phyloP scores from a whole-genome alignment of 805 yeast genomes.

The Candida incommunis region DNA sequence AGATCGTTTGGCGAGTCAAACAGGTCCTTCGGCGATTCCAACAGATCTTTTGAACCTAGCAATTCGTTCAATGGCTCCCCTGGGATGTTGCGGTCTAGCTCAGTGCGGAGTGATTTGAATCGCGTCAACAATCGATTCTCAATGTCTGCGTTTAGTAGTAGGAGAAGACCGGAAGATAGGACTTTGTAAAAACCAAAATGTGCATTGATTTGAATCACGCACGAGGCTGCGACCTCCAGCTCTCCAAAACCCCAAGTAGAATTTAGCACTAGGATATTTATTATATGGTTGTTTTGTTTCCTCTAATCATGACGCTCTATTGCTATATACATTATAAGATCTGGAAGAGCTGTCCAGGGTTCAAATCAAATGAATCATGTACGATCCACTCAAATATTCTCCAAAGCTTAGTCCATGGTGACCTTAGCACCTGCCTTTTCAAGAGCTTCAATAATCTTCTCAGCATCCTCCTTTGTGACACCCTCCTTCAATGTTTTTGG shows the following conservation, averaged over 20 bases:
- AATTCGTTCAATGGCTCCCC: neutral
- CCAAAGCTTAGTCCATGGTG: constrained; percentile 49
- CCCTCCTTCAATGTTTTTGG: constrained; percentile 94
- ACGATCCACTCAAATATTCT: neutral
- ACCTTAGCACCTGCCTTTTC: constrained; percentile 95
- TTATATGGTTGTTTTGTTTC: no score
- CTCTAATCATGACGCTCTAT: neutral
- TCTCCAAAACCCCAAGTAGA: no score
- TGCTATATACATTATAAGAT: neutral
- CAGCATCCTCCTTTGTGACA: constrained; percentile 95
- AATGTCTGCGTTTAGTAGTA: neutral
- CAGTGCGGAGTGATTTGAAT: neutral
- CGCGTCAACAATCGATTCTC: neutral
- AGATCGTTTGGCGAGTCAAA: no score
- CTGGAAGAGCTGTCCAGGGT: neutral
- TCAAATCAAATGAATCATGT: neutral
- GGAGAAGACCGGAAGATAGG: neutral
- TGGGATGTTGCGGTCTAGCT: neutral
- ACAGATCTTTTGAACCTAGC: neutral
- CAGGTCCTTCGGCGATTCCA: no score
- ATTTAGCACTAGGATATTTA: no score
- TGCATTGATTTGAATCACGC: no score
- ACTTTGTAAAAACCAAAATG: no score
- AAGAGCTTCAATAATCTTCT: constrained; percentile 80
- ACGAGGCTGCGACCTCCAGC: no score